These are phyloP conservation scores for Taiwanofungus camphoratus DNA, from an alignment of 1,284 basidiomycete species.

Conservation along the genomic window DNA sequence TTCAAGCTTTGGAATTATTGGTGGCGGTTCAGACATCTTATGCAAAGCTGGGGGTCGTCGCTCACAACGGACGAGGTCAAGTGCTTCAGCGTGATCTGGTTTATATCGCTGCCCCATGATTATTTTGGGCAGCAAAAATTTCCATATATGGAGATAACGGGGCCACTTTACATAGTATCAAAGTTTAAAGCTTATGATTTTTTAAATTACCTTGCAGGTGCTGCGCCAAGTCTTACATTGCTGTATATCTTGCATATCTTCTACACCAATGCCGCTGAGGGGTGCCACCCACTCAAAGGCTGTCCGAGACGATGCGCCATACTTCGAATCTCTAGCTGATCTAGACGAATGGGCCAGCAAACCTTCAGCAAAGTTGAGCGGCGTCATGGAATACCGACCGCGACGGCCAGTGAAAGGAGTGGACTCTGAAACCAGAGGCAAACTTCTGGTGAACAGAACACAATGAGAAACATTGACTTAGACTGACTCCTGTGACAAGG, in stretches of 20 bases:
- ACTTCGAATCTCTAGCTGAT: constrained; percentile 34
- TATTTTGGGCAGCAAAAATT: too few species aligned
- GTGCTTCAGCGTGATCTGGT: too few species aligned
- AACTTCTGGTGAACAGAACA: constrained; percentile 41
- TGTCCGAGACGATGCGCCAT: constrained; percentile 32
- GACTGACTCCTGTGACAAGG: constrained; percentile 28
- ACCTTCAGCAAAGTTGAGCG: constrained; percentile 28
- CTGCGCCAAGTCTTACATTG: neutral
- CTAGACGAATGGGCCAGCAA: constrained; percentile 36
- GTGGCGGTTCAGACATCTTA: constrained; percentile 20
- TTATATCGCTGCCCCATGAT: too few species aligned
- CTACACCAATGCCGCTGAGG: constrained; percentile 32
- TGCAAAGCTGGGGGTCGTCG: too few species aligned
- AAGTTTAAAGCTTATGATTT: too few species aligned
- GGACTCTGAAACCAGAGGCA: constrained; percentile 29
- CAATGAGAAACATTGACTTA: neutral
- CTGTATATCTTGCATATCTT: neutral
- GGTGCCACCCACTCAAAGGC: constrained; percentile 31
- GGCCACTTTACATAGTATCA: too few species aligned
- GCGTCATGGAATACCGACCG: constrained; percentile 37
- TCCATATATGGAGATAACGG: too few species aligned
- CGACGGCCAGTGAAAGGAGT: constrained; percentile 22
- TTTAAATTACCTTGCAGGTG: too few species aligned
- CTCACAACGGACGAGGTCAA: too few species aligned
- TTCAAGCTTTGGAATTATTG: constrained; percentile 10